Evolutionary conservation across 1,284 basidiomycete genomes (phyloP), one percentile per base, ranked within the genome.

Genomic region (Mycena sp.): DNA sequence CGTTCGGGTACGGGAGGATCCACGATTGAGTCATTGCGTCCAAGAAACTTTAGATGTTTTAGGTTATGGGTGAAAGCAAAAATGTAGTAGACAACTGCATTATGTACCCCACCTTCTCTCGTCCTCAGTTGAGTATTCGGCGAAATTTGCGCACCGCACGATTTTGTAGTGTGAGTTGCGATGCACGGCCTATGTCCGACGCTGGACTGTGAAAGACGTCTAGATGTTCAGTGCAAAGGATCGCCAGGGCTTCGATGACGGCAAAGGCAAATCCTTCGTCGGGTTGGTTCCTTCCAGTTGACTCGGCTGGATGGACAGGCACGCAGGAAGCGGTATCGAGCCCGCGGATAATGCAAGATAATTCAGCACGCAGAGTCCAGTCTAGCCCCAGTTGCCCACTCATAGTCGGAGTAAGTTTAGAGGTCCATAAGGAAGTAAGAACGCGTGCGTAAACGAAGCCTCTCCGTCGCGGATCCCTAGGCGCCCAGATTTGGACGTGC

Each of bases 31-130:
- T 62, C 32, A 48, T 48, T 37, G 57, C 38, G 63, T 61, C 58
- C 21, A 53, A 64, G 49, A 64, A 56, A 53, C 58, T 64, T 64
- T 64, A 60, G 58, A 57, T 64, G 58, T 26, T 63, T 61, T 64
- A 61, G 46, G 53, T 56, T 59, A 43, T 37, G 54, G 41, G 45
- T 56, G 45, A 37, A 40, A 56, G 52, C 41, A 59, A 56, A 32
- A 37, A 40, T 11, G 40, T 30, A 56, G 41, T 52, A 54, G 43
- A 52, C 43, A 38, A 46, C 46, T n/a, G 44, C 26, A 44, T 50
- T 53, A 46, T 48, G 51, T 45, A 25, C 9, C 32, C 37, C 19
- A 46, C 30, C 56, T 45, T 59, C 58, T 25, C 23, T 30, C 40
- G 28, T 32, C 25, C 53, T 17, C 52, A 4, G 16, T 43, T 25